Conservation (phyloP, 768 basidiomycete species). For the Russula sp. region DNA sequence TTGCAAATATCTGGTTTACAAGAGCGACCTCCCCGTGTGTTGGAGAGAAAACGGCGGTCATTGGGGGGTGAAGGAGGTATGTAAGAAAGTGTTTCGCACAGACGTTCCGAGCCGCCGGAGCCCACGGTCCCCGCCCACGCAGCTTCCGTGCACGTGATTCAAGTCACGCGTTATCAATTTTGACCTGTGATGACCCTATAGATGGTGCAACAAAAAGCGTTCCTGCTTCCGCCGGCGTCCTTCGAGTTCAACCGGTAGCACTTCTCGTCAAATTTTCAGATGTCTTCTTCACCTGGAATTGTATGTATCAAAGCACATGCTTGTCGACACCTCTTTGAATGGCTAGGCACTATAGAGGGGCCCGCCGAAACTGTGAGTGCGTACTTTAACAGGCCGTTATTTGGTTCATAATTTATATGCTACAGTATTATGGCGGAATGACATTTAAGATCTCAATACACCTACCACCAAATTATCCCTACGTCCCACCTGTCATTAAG, state of each 20-base stretch:
- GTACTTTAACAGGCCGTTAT: constrained; percentile 7
- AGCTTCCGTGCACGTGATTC: constrained; percentile 1
- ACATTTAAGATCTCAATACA: constrained; percentile 79
- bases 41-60: constrained; percentile 46
- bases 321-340: constrained; percentile 66
- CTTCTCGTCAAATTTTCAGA: constrained; percentile 43
- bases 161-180: constrained; percentile 7
- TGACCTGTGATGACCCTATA: constrained; percentile 65
- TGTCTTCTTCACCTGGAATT: constrained; percentile 86
- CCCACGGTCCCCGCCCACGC: not conserved
- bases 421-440: constrained; percentile 72
- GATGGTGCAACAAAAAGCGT: no score
- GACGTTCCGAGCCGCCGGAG: not conserved
- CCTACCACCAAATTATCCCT: constrained; percentile 88
- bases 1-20: constrained; percentile 68
- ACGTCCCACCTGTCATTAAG: constrained; percentile 77
- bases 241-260: not conserved
- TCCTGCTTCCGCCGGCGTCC: no score
- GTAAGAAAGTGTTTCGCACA: not conserved
- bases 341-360: constrained; percentile 87
- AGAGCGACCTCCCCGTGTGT: constrained; percentile 53
- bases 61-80: constrained; percentile 26
- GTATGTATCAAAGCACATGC: constrained; percentile 44
- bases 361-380: constrained; percentile 65
- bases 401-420: constrained; percentile 15